These are phyloP conservation scores for Vinca minor DNA, from an alignment of 257 asterid genomes.

Conservation along the genomic window DNA sequence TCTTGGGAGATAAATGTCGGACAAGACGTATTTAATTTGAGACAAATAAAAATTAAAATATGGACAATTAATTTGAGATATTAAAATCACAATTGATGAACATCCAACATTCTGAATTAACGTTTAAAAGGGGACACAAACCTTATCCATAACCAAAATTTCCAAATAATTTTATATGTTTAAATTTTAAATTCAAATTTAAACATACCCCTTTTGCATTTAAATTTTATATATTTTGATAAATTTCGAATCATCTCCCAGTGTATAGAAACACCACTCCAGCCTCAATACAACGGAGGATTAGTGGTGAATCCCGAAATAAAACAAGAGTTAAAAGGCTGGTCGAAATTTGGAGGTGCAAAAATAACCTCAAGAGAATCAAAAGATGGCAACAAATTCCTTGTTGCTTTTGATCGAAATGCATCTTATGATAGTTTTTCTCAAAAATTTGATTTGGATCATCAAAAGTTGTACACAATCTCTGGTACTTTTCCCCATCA, in stretches of 20 bases:
- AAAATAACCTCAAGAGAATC: not conserved
- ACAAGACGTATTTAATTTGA: too few species aligned
- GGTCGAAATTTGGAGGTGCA: slow-evolving; percentile 5
- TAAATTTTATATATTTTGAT: too few species aligned
- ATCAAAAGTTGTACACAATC: not conserved
- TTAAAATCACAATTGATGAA: too few species aligned
- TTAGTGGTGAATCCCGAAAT: slow-evolving; percentile 15
- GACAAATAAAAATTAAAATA: too few species aligned
- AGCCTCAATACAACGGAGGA: slow-evolving; percentile 15
- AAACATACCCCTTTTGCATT: too few species aligned
- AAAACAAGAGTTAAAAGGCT: slow-evolving; percentile 7
- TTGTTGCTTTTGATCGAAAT: slow-evolving; percentile 8
- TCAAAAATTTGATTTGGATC: not conserved
- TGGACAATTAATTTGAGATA: too few species aligned
- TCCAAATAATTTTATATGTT: too few species aligned
- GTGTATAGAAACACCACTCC: slow-evolving; percentile 4
- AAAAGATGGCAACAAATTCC: slow-evolving; percentile 9
- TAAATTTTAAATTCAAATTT: too few species aligned
- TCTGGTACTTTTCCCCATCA: not conserved
- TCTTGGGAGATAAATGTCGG: too few species aligned
- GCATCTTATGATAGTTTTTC: slow-evolving; percentile 1
- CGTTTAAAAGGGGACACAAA: too few species aligned
- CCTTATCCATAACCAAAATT: too few species aligned
- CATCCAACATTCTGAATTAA: too few species aligned
- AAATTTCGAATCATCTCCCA: not conserved